phyloP scores from a whole-genome alignment of 495 filamentous ascomycete genomes.

The Aspergillus coremiiformis region DNA sequence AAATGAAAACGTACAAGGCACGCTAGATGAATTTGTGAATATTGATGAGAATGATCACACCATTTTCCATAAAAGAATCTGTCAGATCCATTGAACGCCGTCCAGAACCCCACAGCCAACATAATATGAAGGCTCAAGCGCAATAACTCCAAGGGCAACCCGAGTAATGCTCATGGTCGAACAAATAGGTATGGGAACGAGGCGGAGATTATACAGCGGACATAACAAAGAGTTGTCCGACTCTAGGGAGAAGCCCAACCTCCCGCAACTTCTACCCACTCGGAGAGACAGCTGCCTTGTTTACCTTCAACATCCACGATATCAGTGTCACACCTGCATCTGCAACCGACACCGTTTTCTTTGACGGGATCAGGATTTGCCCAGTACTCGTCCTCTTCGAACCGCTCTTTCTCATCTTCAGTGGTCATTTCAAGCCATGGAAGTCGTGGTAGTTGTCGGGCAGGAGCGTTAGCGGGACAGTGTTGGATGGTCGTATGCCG shows the following conservation, averaged over 20 bases:
- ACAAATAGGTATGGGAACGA: conserved; percentile 28
- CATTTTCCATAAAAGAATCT: conserved; percentile 34
- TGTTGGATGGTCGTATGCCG: conserved; percentile 98
- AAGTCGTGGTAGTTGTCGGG: conserved; percentile 72
- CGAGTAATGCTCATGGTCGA: conserved; percentile 33
- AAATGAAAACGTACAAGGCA: conserved; percentile 31
- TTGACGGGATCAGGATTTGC: conserved; percentile 74
- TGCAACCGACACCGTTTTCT: conserved; percentile 95
- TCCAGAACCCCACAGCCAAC: conserved; percentile 33
- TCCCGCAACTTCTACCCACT: conserved; percentile 97
- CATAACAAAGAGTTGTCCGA: conserved; percentile 10
- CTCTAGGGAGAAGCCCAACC: conserved; percentile 74
- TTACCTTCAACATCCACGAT: conserved; percentile 97
- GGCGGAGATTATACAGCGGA: conserved; percentile 30
- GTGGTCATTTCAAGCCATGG: conserved; percentile 84
- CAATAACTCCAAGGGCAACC: conserved; percentile 32
- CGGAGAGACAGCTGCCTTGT: conserved; percentile 84
- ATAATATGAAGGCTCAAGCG: conserved; percentile 34
- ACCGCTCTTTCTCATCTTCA: conserved; percentile 73
- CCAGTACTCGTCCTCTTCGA: conserved; percentile 97
- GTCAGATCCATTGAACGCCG: conserved; percentile 42
- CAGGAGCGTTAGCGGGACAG: conserved; percentile 93
- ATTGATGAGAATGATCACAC: conserved; percentile 34
- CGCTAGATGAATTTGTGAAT: conserved; percentile 41
- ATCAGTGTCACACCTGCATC: conserved; percentile 97